These are phyloP conservation scores for Adansonia rubrostipa DNA, from an alignment of 441 rosid species.

Conservation along the genomic window DNA sequence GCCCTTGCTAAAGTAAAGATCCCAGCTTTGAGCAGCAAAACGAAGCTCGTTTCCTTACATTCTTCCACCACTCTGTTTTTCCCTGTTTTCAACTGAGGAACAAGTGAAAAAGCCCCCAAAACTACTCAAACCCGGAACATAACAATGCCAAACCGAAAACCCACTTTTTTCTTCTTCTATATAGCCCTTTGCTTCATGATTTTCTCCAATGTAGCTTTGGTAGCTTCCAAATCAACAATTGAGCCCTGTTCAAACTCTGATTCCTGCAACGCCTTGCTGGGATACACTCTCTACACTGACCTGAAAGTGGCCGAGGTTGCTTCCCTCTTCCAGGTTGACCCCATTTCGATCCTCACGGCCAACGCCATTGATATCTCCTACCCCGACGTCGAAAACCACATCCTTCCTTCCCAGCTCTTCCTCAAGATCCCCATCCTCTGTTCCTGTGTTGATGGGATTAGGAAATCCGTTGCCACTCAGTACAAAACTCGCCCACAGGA, in stretches of 20 bases:
- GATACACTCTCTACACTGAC: conserved; percentile 90
- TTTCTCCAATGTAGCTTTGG: conserved; percentile 48
- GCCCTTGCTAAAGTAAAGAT: background rate
- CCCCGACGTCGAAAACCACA: conserved; percentile 90
- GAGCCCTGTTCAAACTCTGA: conserved; percentile 87
- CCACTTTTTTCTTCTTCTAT: conserved; percentile 15
- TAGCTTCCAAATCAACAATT: conserved; percentile 76
- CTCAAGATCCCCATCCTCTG: conserved; percentile 79
- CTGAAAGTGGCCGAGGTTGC: conserved; percentile 91
- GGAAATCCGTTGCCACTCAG: conserved; percentile 71
- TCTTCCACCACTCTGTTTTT: conserved; percentile 8
- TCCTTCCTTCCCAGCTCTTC: conserved; percentile 83
- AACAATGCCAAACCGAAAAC: conserved; percentile 32
- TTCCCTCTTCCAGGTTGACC: conserved; percentile 92
- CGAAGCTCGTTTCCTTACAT: conserved; percentile 1
- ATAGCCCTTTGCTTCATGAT: conserved; percentile 31
- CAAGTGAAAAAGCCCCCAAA: conserved; percentile 16
- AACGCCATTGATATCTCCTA: conserved; percentile 87
- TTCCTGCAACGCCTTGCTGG: conserved; percentile 81
- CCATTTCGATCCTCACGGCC: conserved; percentile 66
- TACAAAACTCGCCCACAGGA: conserved; percentile 90
- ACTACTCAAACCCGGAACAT: background rate
- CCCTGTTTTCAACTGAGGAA: conserved; percentile 5
- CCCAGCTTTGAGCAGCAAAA: conserved; percentile 14
- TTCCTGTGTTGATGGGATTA: conserved; percentile 87